Evolutionary conservation across 208 protist species (phyloP).

Genomic region (Trypanosoma rangeli): DNA sequence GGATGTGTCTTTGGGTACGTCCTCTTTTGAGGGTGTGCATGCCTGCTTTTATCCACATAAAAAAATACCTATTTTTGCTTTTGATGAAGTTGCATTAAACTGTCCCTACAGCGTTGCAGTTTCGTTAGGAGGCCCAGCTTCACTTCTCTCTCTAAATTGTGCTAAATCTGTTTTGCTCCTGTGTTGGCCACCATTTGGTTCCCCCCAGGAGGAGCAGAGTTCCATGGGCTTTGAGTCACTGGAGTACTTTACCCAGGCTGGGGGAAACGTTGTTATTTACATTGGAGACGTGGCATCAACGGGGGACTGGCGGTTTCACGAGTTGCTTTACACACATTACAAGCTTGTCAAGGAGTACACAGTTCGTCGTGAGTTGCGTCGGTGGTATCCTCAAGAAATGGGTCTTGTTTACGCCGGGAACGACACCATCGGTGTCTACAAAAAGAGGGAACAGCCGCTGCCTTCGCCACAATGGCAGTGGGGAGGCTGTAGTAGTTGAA

Average conservation of each 20-base stretch:
- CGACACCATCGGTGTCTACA: constrained; percentile 89
- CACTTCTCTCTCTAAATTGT: constrained; percentile 75
- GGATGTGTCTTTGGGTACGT: constrained; percentile 20
- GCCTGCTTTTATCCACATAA: constrained; percentile 43
- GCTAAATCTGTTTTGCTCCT: constrained; percentile 70
- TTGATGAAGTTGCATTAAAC: constrained; percentile 75
- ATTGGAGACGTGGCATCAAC: constrained; percentile 86
- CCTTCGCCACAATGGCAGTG: constrained; percentile 30
- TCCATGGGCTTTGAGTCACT: constrained; percentile 92
- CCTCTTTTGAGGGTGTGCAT: constrained; percentile 72
- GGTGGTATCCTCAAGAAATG: constrained; percentile 89
- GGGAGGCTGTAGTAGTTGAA: constrained; percentile 4
- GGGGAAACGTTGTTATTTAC: constrained; percentile 81
- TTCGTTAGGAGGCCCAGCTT: constrained; percentile 71
- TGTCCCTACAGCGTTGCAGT: constrained; percentile 84
- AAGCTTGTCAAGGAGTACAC: constrained; percentile 77
- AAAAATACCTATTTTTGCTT: constrained; percentile 71
- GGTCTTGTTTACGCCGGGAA: constrained; percentile 88
- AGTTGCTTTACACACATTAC: constrained; percentile 81
- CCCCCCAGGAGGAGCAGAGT: constrained; percentile 81
- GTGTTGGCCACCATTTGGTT: constrained; percentile 90
- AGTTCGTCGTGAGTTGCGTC: constrained; percentile 83
- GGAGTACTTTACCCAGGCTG: constrained; percentile 78
- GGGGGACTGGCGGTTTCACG: constrained; percentile 89
- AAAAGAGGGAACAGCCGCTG: constrained; percentile 45